phyloP scores from a whole-genome alignment of 2,329 filamentous ascomycete genomes.

The Xylaria sp. region DNA sequence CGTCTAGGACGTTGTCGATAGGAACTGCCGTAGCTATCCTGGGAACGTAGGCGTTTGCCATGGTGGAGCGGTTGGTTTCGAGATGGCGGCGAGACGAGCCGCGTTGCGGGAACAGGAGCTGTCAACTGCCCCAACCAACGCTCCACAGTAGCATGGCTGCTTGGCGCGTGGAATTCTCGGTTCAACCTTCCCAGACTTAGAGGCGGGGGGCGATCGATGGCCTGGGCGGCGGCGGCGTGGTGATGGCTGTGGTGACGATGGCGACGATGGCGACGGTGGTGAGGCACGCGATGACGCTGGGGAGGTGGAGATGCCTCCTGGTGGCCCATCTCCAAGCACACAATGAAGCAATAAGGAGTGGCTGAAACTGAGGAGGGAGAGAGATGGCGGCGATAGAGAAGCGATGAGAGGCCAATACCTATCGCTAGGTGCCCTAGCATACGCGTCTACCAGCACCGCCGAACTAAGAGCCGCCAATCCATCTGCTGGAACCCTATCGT shows the following conservation, averaged over 20 bases:
- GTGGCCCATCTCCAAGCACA: slow-evolving; percentile 41
- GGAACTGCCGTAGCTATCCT: slow-evolving; percentile 22
- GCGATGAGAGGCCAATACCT: slow-evolving; percentile 16
- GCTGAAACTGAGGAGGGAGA: slow-evolving; percentile 43
- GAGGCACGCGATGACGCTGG: slow-evolving; percentile 43
- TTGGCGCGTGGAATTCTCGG: slow-evolving; percentile 37
- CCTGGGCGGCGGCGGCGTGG: slow-evolving; percentile 22
- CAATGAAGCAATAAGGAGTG: slow-evolving; percentile 42
- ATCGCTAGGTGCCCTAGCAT: not conserved
- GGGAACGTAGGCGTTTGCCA: slow-evolving; percentile 14
- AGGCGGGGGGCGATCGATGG: slow-evolving; percentile 25
- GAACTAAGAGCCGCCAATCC: slow-evolving; percentile 1
- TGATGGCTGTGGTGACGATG: slow-evolving; percentile 24
- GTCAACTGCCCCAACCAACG: slow-evolving; percentile 45
- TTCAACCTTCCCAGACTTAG: slow-evolving; percentile 40
- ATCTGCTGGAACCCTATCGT: not conserved
- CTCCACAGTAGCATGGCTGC: slow-evolving; percentile 44
- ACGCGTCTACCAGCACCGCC: slow-evolving; percentile 4
- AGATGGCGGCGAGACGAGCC: slow-evolving; percentile 33
- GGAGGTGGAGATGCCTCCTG: slow-evolving; percentile 41
- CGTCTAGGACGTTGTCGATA: slow-evolving; percentile 13
- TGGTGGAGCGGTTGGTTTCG: slow-evolving; percentile 32
- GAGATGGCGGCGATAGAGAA: slow-evolving; percentile 21
- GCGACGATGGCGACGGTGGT: slow-evolving; percentile 36
- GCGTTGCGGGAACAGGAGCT: slow-evolving; percentile 33